These are phyloP conservation scores for Claviceps sorghi DNA, from an alignment of 2,329 filamentous ascomycete species.

Conservation along the genomic window DNA sequence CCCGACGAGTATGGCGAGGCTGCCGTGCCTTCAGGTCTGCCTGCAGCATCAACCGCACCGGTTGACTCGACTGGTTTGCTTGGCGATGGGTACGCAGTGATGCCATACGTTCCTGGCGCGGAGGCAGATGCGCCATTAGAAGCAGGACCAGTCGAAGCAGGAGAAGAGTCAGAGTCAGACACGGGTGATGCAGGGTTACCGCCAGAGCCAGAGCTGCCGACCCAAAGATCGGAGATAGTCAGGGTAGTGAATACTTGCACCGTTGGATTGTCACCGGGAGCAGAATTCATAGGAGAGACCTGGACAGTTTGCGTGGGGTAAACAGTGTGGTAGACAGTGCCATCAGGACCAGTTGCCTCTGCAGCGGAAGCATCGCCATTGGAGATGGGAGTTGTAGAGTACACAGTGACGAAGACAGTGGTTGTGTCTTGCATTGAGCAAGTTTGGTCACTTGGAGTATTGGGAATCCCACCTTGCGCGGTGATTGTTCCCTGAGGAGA, in stretches of 20 bases:
- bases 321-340: constrained; percentile 9
- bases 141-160: constrained; percentile 7
- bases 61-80: constrained; percentile 8
- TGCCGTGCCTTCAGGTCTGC: constrained; percentile 4
- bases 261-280: constrained; percentile 7
- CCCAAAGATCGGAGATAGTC: constrained; percentile 21
- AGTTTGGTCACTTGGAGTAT: constrained; percentile 12
- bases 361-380: constrained; percentile 2
- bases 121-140: constrained; percentile 9
- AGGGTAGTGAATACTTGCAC: constrained; percentile 21
- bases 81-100: constrained; percentile 6
- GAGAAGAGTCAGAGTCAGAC: constrained; percentile 1
- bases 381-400: constrained; percentile 17
- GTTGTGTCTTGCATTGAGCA: constrained; percentile 26
- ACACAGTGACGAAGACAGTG: constrained; percentile 35
- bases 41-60: constrained; percentile 6
- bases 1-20: background rate
- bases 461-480: constrained; percentile 4
- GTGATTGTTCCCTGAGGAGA: constrained; percentile 3
- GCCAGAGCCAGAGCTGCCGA: constrained; percentile 7
- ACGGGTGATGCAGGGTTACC: constrained; percentile 1
- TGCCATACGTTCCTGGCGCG: constrained; percentile 6
- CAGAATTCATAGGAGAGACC: constrained; percentile 12
- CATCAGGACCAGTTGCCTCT: constrained; percentile 8
- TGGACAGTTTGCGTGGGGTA: constrained; percentile 15